A percentile compares a stretch with the other conserved stretches of the same genome.
phyloP scores from a whole-genome alignment of 2,329 filamentous ascomycete genomes.

The Diaporthe eres region DNA sequence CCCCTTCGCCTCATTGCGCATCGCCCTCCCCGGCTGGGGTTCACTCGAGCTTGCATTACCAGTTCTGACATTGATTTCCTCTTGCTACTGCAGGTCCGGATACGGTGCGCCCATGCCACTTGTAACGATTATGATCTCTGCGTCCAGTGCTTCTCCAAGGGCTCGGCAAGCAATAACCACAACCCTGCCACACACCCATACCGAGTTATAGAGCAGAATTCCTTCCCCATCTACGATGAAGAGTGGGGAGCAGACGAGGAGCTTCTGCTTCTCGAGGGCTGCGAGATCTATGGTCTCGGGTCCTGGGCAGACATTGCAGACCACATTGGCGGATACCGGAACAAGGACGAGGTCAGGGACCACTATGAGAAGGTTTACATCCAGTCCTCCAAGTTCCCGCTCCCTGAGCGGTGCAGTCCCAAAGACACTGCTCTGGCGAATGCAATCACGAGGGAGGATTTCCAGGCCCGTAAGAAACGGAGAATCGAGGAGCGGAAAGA shows the following conservation, averaged over 20 bases:
- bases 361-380: conserved; percentile 94
- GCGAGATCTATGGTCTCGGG: conserved; percentile 94
- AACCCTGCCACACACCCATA: conserved; percentile 89
- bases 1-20: conserved; percentile 17
- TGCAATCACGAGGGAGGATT: conserved; percentile 88
- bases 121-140: conserved; percentile 98
- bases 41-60: conserved; percentile 13
- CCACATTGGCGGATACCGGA: conserved; percentile 94
- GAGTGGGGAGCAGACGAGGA: conserved; percentile 99
- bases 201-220: conserved; percentile 97
- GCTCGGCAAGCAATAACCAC: conserved; percentile 85
- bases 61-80: conserved; percentile 6
- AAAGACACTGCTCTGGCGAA: conserved; percentile 84
- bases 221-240: conserved; percentile 93
- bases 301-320: conserved; percentile 99
- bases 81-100: conserved; percentile 80
- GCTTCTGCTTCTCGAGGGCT: conserved; percentile 90
- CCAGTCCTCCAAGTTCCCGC: conserved; percentile 84
- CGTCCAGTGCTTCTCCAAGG: conserved; percentile 92
- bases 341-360: conserved; percentile 95
- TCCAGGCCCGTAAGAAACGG: conserved; percentile 92
- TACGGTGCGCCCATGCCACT: conserved; percentile 85
- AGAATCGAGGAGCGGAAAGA: conserved; percentile 94
- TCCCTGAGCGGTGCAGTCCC: conserved; percentile 89
- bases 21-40: not conserved